A percentile compares a stretch with the other conserved stretches of the same genome.
Conservation (phyloP, 352 stramenopile genomes). For the Blastocystis sp. region DNA sequence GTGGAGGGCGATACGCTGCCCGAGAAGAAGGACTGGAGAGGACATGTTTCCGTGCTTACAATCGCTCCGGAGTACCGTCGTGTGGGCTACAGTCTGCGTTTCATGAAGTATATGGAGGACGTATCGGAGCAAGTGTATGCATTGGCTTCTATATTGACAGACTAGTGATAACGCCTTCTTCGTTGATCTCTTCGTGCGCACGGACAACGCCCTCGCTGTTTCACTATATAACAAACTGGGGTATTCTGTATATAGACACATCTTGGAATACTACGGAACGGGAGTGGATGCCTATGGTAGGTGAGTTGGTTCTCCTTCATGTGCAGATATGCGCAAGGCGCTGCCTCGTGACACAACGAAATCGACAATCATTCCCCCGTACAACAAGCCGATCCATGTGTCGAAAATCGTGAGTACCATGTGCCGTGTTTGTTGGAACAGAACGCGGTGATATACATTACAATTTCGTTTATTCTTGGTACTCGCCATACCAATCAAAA, state of each 20-base stretch:
- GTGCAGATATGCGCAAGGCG: constrained; percentile 69
- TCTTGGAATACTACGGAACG: constrained; percentile 59
- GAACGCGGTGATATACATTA: not conserved
- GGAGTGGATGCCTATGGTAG: constrained; percentile 64
- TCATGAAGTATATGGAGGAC: constrained; percentile 71
- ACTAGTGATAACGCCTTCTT: constrained; percentile 72
- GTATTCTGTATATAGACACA: constrained; percentile 68
- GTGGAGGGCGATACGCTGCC: constrained; percentile 53
- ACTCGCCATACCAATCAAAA: constrained; percentile 65
- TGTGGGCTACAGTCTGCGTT: constrained; percentile 27
- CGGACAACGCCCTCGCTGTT: constrained; percentile 58
- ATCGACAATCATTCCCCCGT: constrained; percentile 63
- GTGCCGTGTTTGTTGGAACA: constrained; percentile 49
- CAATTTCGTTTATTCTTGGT: constrained; percentile 36
- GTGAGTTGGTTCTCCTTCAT: not conserved
- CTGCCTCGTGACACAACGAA: constrained; percentile 52
- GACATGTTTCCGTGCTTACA: constrained; percentile 71
- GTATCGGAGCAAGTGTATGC: constrained; percentile 61
- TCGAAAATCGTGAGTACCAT: constrained; percentile 55
- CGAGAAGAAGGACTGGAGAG: constrained; percentile 47
- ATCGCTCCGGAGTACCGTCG: constrained; percentile 73
- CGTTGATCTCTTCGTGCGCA: constrained; percentile 68
- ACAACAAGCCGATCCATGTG: constrained; percentile 69
- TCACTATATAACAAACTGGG: constrained; percentile 63
- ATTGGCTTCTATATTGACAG: not conserved